These are phyloP conservation scores for Infundibulicybe gibba DNA, from an alignment of 768 basidiomycete genomes.

Conservation along the genomic window DNA sequence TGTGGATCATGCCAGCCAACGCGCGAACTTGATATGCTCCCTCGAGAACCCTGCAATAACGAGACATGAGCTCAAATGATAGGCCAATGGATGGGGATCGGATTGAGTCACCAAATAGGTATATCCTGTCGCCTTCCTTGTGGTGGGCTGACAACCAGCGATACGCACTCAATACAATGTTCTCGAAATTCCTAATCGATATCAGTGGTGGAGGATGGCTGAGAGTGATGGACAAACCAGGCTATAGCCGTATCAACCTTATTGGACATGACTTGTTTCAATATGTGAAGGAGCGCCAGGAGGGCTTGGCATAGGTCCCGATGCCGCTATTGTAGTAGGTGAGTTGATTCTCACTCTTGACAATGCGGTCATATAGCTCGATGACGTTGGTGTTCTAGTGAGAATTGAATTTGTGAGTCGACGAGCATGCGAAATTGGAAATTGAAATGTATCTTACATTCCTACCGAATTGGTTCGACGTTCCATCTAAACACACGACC, in stretches of 20 bases:
- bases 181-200: slow-evolving; percentile 27
- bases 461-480: neutral
- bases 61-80: neutral
- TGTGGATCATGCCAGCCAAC: slow-evolving; percentile 38
- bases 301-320: slow-evolving; percentile 13
- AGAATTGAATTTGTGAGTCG: neutral
- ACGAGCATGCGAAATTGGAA: neutral
- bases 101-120: slow-evolving; percentile 29
- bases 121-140: slow-evolving; percentile 30
- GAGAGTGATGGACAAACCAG: slow-evolving; percentile 5
- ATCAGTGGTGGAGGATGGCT: neutral
- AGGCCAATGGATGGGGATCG: neutral
- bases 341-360: slow-evolving; percentile 4
- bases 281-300: slow-evolving; percentile 5
- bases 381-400: slow-evolving; percentile 5
- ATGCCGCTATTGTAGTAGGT: slow-evolving; percentile 15
- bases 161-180: slow-evolving; percentile 29
- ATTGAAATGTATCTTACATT: neutral
- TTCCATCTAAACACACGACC: slow-evolving; percentile 1
- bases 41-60: slow-evolving; percentile 35
- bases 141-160: slow-evolving; percentile 39
- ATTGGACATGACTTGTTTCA: slow-evolving; percentile 5
- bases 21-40: slow-evolving; percentile 42
- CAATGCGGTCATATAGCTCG: slow-evolving; percentile 2
- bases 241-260: slow-evolving; percentile 12